These are phyloP conservation scores for Populus davidiana DNA, from an alignment of 345 rosid genomes.

Conservation along the genomic window DNA sequence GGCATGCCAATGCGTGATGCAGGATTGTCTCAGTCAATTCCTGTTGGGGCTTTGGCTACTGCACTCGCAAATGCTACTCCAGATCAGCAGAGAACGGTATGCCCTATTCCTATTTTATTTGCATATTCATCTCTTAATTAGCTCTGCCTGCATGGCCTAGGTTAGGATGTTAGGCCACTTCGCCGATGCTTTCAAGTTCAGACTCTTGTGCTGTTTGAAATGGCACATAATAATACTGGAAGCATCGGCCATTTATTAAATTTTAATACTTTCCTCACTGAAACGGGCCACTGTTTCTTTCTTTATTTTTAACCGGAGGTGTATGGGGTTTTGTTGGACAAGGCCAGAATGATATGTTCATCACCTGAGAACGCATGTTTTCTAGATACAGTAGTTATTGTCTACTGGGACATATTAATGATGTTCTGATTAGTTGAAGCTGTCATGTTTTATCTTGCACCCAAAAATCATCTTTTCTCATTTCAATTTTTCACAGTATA, in stretches of 20 bases:
- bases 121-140: not conserved
- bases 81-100: constrained; percentile 88
- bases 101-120: constrained; percentile 1
- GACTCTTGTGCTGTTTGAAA: not conserved
- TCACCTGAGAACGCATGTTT: not conserved
- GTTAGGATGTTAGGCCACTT: not conserved
- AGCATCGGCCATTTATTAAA: not conserved
- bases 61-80: constrained; percentile 85
- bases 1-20: constrained; percentile 63
- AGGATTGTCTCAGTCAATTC: constrained; percentile 56
- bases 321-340: not conserved
- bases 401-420: not conserved
- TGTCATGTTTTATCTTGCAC: not conserved
- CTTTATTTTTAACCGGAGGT: not conserved
- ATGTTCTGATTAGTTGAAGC: not conserved
- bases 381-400: not conserved
- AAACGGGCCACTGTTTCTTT: not conserved
- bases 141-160: not conserved
- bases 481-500: not conserved
- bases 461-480: not conserved
- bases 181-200: not conserved
- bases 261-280: not conserved
- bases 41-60: constrained; percentile 78
- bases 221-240: not conserved
- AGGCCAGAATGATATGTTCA: not conserved